Conservation (phyloP, 495 filamentous ascomycete species). For the Neurospora intermedia region DNA sequence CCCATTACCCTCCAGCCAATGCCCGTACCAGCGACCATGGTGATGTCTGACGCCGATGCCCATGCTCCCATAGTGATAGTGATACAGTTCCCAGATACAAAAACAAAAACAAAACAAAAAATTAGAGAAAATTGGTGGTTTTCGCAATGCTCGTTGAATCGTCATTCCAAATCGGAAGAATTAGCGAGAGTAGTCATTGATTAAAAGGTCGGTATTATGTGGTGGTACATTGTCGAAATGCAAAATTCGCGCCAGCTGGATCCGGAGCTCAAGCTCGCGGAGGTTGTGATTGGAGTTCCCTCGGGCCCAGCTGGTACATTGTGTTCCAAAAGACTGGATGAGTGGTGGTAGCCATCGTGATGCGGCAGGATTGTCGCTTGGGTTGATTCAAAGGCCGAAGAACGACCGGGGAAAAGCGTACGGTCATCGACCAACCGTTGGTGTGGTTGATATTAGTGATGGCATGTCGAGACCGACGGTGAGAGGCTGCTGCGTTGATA, state of each 20-base stretch:
- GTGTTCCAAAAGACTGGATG: background rate
- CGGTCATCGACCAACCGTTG: conserved; percentile 1
- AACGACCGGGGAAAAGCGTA: background rate
- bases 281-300: background rate
- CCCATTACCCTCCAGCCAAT: background rate
- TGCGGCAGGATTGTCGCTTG: background rate
- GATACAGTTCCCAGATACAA: background rate
- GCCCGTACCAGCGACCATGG: background rate
- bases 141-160: conserved; percentile 14
- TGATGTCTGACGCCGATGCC: conserved; percentile 1
- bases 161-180: conserved; percentile 6
- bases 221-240: conserved; percentile 16
- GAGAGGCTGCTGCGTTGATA: conserved; percentile 3
- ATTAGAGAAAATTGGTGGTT: background rate
- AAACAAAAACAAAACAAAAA: background rate
- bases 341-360: background rate
- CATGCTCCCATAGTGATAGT: background rate
- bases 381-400: background rate
- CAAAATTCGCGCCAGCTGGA: background rate
- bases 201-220: conserved; percentile 22
- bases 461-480: conserved; percentile 3
- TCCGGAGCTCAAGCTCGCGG: background rate
- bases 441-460: background rate
- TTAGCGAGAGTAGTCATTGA: conserved; percentile 10
- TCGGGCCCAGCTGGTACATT: background rate